Conservation (phyloP, 768 basidiomycete species). For the Leccinum disarticulatum region DNA sequence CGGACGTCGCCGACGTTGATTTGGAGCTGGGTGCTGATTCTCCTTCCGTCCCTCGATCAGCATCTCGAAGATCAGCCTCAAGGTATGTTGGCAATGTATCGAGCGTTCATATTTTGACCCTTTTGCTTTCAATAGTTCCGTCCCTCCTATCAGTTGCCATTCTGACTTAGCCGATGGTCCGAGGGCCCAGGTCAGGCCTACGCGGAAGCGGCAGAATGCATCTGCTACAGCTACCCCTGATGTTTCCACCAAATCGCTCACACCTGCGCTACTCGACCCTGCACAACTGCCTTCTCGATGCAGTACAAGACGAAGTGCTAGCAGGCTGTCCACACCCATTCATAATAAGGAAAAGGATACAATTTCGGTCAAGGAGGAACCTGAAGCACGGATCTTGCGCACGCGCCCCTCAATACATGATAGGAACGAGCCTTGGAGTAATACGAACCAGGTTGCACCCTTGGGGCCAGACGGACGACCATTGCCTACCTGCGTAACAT, state of each 20-base stretch:
- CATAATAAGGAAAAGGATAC: slow-evolving; percentile 41
- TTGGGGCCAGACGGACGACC: slow-evolving; percentile 65
- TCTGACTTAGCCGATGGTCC: slow-evolving; percentile 27
- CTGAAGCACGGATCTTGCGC: slow-evolving; percentile 52
- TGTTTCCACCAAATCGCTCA: slow-evolving; percentile 43
- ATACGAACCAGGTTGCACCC: slow-evolving; percentile 44
- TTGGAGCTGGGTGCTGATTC: slow-evolving; percentile 44
- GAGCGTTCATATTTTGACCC: slow-evolving; percentile 12
- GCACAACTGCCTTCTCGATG: slow-evolving; percentile 28
- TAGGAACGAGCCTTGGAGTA: slow-evolving; percentile 38
- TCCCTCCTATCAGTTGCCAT: slow-evolving; percentile 28
- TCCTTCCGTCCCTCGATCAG: slow-evolving; percentile 21
- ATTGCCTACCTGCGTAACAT: slow-evolving; percentile 71
- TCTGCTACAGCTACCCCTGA: slow-evolving; percentile 44
- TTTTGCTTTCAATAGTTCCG: slow-evolving; percentile 19
- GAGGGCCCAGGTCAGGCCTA: slow-evolving; percentile 48
- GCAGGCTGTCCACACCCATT: slow-evolving; percentile 32
- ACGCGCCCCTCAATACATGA: slow-evolving; percentile 42
- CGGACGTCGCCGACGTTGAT: slow-evolving; percentile 50
- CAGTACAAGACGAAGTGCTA: slow-evolving; percentile 29
- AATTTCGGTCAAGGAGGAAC: slow-evolving; percentile 45
- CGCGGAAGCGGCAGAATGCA: slow-evolving; percentile 56
- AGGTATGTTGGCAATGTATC: slow-evolving; percentile 21
- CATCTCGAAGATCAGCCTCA: slow-evolving; percentile 27
- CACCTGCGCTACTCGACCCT: slow-evolving; percentile 31